Evolutionary conservation across 106 monocot species (phyloP).

Genomic region (Chionographis japonica): DNA sequence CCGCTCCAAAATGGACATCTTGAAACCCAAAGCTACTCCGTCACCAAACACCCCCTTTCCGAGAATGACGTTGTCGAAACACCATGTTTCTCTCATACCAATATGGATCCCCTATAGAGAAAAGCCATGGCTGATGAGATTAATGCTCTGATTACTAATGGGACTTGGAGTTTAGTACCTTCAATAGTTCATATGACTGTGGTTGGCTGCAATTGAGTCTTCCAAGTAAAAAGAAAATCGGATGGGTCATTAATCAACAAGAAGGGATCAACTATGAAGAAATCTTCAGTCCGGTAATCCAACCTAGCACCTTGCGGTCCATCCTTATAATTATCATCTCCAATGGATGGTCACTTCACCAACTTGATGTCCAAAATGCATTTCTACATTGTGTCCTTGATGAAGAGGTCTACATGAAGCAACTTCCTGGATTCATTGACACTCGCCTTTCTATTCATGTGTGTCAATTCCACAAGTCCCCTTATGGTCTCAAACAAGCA

Average conservation of each 20-base stretch:
- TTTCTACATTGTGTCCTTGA: slow-evolving; percentile 10
- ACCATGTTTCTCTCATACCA: not conserved
- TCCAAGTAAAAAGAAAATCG: not conserved
- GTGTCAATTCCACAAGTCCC: not conserved
- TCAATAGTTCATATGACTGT: not conserved
- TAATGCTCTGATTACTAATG: not conserved
- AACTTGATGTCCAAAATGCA: slow-evolving; percentile 16
- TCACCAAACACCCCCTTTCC: too few species aligned
- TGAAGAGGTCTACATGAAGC: slow-evolving; percentile 9
- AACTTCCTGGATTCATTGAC: slow-evolving; percentile 6
- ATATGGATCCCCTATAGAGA: not conserved
- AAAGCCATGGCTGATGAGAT: not conserved
- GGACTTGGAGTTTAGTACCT: slow-evolving; percentile 1
- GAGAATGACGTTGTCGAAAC: too few species aligned
- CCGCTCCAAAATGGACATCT: too few species aligned
- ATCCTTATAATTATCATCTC: not conserved
- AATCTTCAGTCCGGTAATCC: slow-evolving; percentile 9
- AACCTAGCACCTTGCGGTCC: not conserved
- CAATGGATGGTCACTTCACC: not conserved
- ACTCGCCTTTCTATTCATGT: not conserved
- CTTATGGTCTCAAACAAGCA: slow-evolving; percentile 12
- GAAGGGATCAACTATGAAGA: slow-evolving; percentile 1
- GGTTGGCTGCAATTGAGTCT: not conserved
- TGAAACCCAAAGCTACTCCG: too few species aligned
- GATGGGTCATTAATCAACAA: slow-evolving; percentile 5